phyloP scores from a whole-genome alignment of 179 eudicot genomes.

The Gypsophila paniculata region DNA sequence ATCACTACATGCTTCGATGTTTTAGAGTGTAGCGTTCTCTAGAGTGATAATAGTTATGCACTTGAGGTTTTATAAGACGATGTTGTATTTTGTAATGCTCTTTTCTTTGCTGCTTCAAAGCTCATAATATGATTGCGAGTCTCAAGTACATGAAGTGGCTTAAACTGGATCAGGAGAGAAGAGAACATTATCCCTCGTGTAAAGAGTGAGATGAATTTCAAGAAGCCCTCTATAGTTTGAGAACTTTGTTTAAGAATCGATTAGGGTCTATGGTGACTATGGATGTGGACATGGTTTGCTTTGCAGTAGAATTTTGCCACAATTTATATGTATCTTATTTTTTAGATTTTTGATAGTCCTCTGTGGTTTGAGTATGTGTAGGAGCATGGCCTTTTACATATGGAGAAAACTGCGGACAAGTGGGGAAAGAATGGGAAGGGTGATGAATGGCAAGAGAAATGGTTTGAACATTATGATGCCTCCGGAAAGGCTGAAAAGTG shows the following conservation, averaged over 20 bases:
- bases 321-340: not conserved
- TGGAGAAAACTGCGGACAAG: slow-evolving; percentile 85
- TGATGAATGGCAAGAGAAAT: slow-evolving; percentile 81
- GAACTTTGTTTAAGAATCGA: not conserved
- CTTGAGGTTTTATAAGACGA: not conserved
- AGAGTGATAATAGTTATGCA: not conserved
- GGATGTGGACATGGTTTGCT: not conserved
- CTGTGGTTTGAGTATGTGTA: slow-evolving; percentile 21
- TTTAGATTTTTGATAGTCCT: slow-evolving; percentile 3
- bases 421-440: slow-evolving; percentile 81
- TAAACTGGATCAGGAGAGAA: not conserved
- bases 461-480: slow-evolving; percentile 75
- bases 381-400: slow-evolving; percentile 52
- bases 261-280: slow-evolving; percentile 5
- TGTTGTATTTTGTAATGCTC: not conserved
- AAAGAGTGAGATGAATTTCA: not conserved
- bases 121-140: not conserved
- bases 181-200: not conserved
- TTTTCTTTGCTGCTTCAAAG: not conserved
- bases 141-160: not conserved
- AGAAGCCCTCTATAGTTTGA: not conserved
- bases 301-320: not conserved
- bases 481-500: slow-evolving; percentile 81
- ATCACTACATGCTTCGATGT: not conserved
- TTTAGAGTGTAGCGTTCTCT: not conserved